These are phyloP conservation scores for Pinus taeda DNA, from an alignment of 75 land plant genomes.

Conservation along the genomic window DNA sequence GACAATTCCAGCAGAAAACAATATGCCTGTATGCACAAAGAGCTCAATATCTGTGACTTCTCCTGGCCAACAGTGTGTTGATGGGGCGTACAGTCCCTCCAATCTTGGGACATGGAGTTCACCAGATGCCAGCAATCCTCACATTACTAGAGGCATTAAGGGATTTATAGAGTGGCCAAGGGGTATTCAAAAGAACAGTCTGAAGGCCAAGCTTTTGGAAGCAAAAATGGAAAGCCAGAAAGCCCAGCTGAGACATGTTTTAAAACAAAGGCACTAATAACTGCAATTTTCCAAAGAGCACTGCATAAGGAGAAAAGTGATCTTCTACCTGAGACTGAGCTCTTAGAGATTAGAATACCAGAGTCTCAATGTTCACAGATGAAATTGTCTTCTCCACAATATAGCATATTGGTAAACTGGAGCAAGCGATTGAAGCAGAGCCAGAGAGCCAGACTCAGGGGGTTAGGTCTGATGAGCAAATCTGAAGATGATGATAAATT, in stretches of 20 bases:
- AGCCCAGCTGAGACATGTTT: conserved; percentile 28
- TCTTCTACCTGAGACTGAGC: too few species aligned
- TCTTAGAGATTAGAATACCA: too few species aligned
- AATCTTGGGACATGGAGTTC: conserved; percentile 56
- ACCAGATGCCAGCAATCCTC: conserved; percentile 54
- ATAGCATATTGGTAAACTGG: too few species aligned
- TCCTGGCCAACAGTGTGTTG: conserved; percentile 30
- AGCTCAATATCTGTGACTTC: conserved; percentile 43
- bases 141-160: conserved; percentile 65
- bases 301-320: too few species aligned
- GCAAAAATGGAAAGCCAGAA: conserved; percentile 45
- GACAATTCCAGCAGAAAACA: conserved; percentile 28
- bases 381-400: too few species aligned
- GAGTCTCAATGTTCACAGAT: too few species aligned
- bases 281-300: not conserved
- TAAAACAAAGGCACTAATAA: conserved; percentile 35
- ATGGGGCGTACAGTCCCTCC: conserved; percentile 26
- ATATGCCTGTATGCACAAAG: conserved; percentile 33
- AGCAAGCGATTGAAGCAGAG: too few species aligned
- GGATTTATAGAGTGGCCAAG: conserved; percentile 73
- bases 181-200: conserved; percentile 40
- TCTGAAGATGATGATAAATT: too few species aligned
- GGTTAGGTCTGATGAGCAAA: too few species aligned
- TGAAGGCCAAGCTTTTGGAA: conserved; percentile 68
- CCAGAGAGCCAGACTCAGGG: too few species aligned